phyloP scores from a whole-genome alignment of 129 eudicot genomes.

The Pseudognaphalium luteoalbum region DNA sequence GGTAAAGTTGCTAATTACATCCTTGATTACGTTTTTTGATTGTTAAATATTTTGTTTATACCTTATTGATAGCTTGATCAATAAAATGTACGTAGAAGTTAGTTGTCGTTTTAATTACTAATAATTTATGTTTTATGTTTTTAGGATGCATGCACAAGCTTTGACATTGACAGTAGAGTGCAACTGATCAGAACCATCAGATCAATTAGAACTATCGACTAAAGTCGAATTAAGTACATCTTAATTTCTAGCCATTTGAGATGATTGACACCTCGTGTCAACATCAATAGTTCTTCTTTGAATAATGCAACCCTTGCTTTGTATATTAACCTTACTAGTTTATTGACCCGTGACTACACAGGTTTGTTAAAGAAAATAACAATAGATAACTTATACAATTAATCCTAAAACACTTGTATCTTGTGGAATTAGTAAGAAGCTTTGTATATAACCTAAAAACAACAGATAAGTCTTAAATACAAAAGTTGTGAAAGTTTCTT shows the following conservation, averaged over 20 bases:
- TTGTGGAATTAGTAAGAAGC: too few species aligned
- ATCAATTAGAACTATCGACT: constrained; percentile 12
- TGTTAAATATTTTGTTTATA: neutral
- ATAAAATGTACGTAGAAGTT: too few species aligned
- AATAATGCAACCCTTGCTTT: neutral
- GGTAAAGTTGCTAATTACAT: constrained; percentile 39
- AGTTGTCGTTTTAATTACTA: neutral
- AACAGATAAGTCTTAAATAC: too few species aligned
- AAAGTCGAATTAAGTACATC: neutral
- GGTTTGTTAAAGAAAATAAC: too few species aligned
- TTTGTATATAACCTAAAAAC: too few species aligned
- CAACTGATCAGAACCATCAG: constrained; percentile 26
- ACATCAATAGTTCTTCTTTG: neutral
- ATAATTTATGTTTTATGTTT: neutral
- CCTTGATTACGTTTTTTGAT: neutral
- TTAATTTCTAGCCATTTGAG: neutral
- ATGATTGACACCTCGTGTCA: neutral
- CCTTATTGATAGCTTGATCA: too few species aligned
- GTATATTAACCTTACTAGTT: neutral
- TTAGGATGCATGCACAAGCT: constrained; percentile 95
- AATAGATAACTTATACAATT: too few species aligned
- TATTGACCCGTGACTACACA: too few species aligned
- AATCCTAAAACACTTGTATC: too few species aligned
- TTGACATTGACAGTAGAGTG: constrained; percentile 66
- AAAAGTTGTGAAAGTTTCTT: too few species aligned